Conservation (phyloP, 306 rosid species). For the Senna tora region DNA sequence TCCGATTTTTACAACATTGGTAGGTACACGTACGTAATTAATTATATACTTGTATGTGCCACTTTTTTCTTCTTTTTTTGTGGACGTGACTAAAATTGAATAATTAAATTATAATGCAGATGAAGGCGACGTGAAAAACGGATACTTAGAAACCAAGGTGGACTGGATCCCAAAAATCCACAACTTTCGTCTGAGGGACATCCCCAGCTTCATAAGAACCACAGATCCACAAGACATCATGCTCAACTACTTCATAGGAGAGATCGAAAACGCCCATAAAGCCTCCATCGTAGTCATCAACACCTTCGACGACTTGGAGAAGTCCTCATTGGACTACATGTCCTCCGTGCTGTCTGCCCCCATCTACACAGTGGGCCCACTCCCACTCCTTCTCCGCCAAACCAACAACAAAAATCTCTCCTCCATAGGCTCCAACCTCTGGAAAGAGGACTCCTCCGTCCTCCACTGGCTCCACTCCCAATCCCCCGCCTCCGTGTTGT, state of each 20-base stretch:
- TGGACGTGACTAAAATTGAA: too few relatives aligned
- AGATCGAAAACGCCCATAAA: not conserved
- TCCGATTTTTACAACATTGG: too few relatives aligned
- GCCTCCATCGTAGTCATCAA: constrained; percentile 21
- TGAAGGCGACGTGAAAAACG: not conserved
- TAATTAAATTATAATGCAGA: too few relatives aligned
- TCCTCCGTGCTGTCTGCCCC: not conserved
- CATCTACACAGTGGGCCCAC: constrained; percentile 9
- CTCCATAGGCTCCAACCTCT: constrained; percentile 28
- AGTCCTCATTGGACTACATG: not conserved
- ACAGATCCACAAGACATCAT: constrained; percentile 24
- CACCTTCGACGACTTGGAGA: constrained; percentile 38
- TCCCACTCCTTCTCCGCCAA: constrained; percentile 1
- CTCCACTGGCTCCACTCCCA: constrained; percentile 35
- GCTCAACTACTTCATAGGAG: constrained; percentile 5
- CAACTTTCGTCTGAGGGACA: constrained; percentile 15
- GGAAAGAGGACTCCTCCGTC: constrained; percentile 34
- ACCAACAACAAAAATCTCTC: too few relatives aligned
- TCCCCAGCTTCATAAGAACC: constrained; percentile 33
- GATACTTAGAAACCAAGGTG: constrained; percentile 25
- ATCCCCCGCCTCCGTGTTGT: constrained; percentile 22
- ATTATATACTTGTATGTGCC: too few relatives aligned
- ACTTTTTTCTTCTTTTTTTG: too few relatives aligned
- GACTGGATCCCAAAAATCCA: constrained; percentile 40
- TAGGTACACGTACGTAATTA: too few relatives aligned